phyloP scores from a whole-genome alignment of 768 basidiomycete genomes.

The Melanogaster broomeanus region DNA sequence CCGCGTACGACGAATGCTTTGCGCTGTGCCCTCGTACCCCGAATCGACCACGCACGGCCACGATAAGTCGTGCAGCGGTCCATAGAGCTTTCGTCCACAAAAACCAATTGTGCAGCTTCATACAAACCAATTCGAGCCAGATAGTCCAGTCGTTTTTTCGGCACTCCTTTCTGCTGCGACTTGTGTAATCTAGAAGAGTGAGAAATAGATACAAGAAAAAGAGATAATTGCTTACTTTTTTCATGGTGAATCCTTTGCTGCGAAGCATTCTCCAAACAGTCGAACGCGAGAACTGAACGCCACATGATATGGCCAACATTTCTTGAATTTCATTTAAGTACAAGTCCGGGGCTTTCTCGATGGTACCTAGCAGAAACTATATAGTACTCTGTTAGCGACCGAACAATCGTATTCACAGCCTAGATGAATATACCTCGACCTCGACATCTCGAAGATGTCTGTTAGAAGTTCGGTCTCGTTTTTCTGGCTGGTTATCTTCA shows the following conservation, averaged over 20 bases:
- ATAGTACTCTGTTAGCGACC: background rate
- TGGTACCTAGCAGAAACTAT: background rate
- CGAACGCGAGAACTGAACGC: too few relatives aligned
- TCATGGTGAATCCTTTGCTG: slow-evolving; percentile 1
- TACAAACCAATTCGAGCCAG: slow-evolving; percentile 1
- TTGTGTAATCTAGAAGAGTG: background rate
- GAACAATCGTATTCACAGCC: background rate
- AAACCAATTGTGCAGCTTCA: slow-evolving; percentile 15
- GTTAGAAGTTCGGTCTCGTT: background rate
- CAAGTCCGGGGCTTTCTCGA: background rate
- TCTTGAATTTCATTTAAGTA: background rate
- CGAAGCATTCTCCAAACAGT: too few relatives aligned
- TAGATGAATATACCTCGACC: background rate
- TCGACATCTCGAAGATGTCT: background rate
- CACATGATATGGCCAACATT: too few relatives aligned
- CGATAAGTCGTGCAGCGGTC: slow-evolving; percentile 27
- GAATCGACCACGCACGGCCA: background rate
- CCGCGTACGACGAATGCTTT: slow-evolving; percentile 19
- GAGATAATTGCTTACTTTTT: slow-evolving; percentile 1
- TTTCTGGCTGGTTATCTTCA: background rate
- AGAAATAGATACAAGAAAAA: background rate
- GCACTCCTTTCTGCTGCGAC: background rate
- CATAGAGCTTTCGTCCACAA: slow-evolving; percentile 31
- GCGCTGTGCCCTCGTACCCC: background rate
- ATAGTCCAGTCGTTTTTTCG: background rate